Evolutionary conservation across 805 yeast species (phyloP), one percentile per base, ranked within the genome.

Genomic region (Saccharomycopsis synnaedendra): DNA sequence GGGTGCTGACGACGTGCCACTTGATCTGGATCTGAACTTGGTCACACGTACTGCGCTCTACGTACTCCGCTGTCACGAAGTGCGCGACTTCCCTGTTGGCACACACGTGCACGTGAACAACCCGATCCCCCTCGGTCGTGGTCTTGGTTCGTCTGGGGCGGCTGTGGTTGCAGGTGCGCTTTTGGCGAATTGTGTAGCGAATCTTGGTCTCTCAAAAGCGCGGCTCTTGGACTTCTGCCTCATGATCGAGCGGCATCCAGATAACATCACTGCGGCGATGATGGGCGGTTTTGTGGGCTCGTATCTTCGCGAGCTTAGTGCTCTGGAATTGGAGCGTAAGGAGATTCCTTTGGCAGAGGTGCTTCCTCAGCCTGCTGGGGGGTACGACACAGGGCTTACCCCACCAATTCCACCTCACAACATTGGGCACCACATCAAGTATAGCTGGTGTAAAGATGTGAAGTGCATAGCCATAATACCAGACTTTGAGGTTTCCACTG

Each of bases 281-380:
- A 83, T 89, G 81, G 98, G 98, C 51, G 97, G 98, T 1, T 93
- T 93, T 64, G 96, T 89, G 39, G 98, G 98, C 41, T 87, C 96
- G 3, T 93, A 84, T 64, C 73, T 93, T 60, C 77, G 95, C 58
- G 94, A 85, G 53, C 68, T 93, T 50, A 70, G 79, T 34, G 78
- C 80, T 3, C 74, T 76, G 39, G 97, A 89, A 55, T 71, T 74
- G 55, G 80, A 72, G 50, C 75, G 85, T 46, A 83, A 85, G 54
- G 88, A 82, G 61, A 84, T 87, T 47, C 96, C 97, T 39, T 69
- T 93, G 48, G 79, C 85, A 47, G 85, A 82, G 56, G 88, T 93
- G 4, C 71, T 93, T 54, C 94, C 95, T 31, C 81, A 77, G 55
- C 82, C 85, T 36, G 75, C 79, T 42, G 84, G 85, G 36, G 87